These are phyloP conservation scores for Hysterium pulicare DNA, from an alignment of 2,329 filamentous ascomycete species.

Conservation along the genomic window DNA sequence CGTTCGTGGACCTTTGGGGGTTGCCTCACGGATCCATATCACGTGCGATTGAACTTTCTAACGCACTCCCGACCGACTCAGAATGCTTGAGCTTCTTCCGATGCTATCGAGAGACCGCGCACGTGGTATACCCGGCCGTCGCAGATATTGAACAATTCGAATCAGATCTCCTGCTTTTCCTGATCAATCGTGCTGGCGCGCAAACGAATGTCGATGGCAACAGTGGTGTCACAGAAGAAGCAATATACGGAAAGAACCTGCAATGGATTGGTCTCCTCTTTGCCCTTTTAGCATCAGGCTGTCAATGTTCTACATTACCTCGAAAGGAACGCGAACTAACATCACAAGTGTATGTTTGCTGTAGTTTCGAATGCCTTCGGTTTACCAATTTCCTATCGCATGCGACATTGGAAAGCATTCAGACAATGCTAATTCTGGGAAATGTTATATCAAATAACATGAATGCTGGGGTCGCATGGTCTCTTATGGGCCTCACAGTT, in stretches of 20 bases:
- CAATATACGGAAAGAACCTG: slow-evolving; percentile 56
- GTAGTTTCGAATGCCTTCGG: slow-evolving; percentile 61
- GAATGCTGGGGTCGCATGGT: slow-evolving; percentile 63
- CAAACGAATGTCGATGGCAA: slow-evolving; percentile 39
- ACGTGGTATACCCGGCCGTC: slow-evolving; percentile 60
- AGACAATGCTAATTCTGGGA: slow-evolving; percentile 59
- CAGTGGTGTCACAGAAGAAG: slow-evolving; percentile 49
- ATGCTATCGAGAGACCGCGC: slow-evolving; percentile 56
- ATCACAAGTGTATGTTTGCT: slow-evolving; percentile 64
- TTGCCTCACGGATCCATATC: slow-evolving; percentile 56
- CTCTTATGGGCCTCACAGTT: slow-evolving; percentile 57
- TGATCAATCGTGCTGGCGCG: slow-evolving; percentile 49
- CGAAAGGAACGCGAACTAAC: slow-evolving; percentile 60
- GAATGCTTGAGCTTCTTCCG: slow-evolving; percentile 58
- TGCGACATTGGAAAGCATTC: slow-evolving; percentile 59
- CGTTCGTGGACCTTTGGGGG: slow-evolving; percentile 63
- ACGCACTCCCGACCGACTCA: slow-evolving; percentile 56
- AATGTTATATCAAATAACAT: slow-evolving; percentile 62
- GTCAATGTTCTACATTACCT: slow-evolving; percentile 57
- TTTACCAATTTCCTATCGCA: slow-evolving; percentile 63
- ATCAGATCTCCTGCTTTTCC: slow-evolving; percentile 51
- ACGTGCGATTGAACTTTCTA: slow-evolving; percentile 56
- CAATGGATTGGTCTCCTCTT: slow-evolving; percentile 60
- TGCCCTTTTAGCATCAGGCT: slow-evolving; percentile 60
- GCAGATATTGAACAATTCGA: slow-evolving; percentile 56